phyloP scores from a whole-genome alignment of 208 protist species.

The Trypanosoma platydactyli region DNA sequence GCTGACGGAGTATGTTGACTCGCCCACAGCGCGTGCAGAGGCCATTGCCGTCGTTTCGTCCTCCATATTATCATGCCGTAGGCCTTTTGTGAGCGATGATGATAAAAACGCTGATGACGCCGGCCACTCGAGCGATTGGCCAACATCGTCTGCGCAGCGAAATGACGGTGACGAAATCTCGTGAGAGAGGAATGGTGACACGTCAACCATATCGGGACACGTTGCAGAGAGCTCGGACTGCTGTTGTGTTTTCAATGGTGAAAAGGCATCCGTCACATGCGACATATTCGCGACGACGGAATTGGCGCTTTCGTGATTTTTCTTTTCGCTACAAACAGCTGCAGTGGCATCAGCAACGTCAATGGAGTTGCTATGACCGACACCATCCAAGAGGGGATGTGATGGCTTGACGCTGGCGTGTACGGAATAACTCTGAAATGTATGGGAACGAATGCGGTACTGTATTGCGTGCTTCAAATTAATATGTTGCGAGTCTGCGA shows the following conservation, averaged over 20 bases:
- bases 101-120: background rate
- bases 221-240: background rate
- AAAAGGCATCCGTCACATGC: background rate
- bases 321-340: too few relatives aligned
- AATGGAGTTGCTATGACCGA: background rate
- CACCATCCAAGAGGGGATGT: background rate
- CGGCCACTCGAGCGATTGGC: background rate
- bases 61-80: background rate
- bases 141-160: background rate
- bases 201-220: background rate
- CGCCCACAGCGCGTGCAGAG: background rate
- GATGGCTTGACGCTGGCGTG: too few relatives aligned
- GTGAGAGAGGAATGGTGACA: conserved; percentile 14
- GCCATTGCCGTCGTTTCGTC: background rate
- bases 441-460: conserved; percentile 18
- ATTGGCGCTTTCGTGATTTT: background rate
- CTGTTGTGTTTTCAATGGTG: background rate
- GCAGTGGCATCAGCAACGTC: background rate
- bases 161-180: conserved; percentile 1
- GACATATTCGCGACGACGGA: background rate
- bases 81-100: background rate
- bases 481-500: conserved; percentile 28
- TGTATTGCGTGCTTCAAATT: conserved; percentile 27
- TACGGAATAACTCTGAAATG: conserved; percentile 12
- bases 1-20: background rate